These are phyloP conservation scores for Adansonia rubrostipa DNA, from an alignment of 441 rosid genomes.

Conservation along the genomic window DNA sequence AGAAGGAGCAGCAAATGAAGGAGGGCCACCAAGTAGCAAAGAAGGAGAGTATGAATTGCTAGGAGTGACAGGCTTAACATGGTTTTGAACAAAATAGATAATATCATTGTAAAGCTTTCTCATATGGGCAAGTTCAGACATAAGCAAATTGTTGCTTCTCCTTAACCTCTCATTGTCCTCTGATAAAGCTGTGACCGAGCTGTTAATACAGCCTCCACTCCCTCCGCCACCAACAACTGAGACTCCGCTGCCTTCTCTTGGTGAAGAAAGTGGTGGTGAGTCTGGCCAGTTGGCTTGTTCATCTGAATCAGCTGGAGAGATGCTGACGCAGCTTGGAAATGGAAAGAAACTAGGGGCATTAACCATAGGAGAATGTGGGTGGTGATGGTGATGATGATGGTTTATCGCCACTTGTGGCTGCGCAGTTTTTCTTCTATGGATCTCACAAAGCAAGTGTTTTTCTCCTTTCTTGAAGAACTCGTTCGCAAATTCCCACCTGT, in stretches of 20 bases:
- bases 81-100: constrained; percentile 88
- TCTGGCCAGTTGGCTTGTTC: constrained; percentile 73
- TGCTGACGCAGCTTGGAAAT: constrained; percentile 50
- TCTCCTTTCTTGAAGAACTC: constrained; percentile 92
- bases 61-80: constrained; percentile 83
- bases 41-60: constrained; percentile 60
- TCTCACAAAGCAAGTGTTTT: constrained; percentile 86
- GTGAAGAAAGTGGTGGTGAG: constrained; percentile 57
- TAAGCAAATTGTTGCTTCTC: constrained; percentile 71
- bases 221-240: constrained; percentile 17
- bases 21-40: constrained; percentile 45
- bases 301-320: constrained; percentile 57
- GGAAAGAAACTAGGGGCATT: constrained; percentile 61
- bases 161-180: constrained; percentile 82
- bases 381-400: constrained; percentile 55
- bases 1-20: constrained; percentile 31
- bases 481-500: constrained; percentile 96
- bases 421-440: constrained; percentile 80
- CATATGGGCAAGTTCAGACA: constrained; percentile 90
- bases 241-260: constrained; percentile 37
- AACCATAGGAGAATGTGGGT: constrained; percentile 50
- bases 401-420: constrained; percentile 58
- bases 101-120: constrained; percentile 91
- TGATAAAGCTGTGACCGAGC: no score
- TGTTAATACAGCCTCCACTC: constrained; percentile 15